These are phyloP conservation scores for Acer negundo DNA, from an alignment of 345 rosid genomes.

Conservation along the genomic window DNA sequence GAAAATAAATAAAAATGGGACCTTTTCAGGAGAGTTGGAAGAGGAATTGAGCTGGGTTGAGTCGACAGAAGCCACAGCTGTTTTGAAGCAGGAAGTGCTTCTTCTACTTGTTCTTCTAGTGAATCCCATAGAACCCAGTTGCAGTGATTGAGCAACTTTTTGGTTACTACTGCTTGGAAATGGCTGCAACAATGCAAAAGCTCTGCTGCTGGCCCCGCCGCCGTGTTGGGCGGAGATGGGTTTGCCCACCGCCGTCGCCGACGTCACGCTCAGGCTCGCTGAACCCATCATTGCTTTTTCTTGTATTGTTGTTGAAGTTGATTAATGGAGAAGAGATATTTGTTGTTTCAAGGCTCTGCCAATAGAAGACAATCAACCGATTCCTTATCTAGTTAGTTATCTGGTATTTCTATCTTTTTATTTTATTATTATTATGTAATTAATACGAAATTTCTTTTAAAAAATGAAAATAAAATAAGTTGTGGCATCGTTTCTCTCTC, in stretches of 20 bases:
- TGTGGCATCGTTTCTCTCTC: background rate
- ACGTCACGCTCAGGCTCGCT: background rate
- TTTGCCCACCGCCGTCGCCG: background rate
- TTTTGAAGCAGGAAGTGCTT: constrained; percentile 31
- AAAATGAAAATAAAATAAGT: background rate
- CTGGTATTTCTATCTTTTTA: background rate
- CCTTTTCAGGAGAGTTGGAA: constrained; percentile 35
- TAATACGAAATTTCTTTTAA: too few species aligned
- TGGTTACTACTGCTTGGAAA: background rate
- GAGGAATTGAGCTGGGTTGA: constrained; percentile 39
- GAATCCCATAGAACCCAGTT: background rate
- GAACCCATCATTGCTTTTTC: constrained; percentile 17
- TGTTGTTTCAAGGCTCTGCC: background rate
- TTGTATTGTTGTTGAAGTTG: too few species aligned
- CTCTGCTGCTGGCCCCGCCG: background rate
- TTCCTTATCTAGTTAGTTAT: constrained; percentile 14
- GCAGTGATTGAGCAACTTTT: background rate
- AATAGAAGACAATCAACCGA: background rate
- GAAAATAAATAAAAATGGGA: background rate
- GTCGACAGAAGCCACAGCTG: constrained; percentile 49
- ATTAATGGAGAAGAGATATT: too few species aligned
- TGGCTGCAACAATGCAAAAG: background rate
- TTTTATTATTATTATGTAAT: background rate
- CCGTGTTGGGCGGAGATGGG: constrained; percentile 8
- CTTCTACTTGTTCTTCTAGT: background rate